A percentile compares a stretch with the other conserved stretches of the same genome.
Conservation (phyloP, 208 protist genomes). For the Zelonia costaricensis region DNA sequence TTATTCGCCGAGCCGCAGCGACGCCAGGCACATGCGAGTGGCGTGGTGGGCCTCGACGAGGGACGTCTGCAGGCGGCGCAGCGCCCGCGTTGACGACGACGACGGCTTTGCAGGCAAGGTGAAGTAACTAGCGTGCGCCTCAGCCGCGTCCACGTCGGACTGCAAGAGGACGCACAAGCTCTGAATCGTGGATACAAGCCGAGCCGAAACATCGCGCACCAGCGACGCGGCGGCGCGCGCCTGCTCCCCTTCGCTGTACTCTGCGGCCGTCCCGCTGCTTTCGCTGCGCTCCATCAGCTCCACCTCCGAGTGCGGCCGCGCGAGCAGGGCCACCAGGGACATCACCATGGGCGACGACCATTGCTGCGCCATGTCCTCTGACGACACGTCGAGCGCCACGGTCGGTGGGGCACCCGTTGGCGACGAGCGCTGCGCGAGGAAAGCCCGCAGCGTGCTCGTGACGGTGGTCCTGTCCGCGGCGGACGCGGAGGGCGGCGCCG, state of each 20-base stretch:
- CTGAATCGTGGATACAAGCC: conserved; percentile 2
- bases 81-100: conserved; percentile 24
- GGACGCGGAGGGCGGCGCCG: background rate
- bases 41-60: conserved; percentile 14
- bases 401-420: no score
- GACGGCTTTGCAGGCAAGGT: conserved; percentile 6
- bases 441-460: no score
- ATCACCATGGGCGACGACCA: conserved; percentile 17
- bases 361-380: background rate
- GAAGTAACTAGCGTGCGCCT: background rate
- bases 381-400: background rate
- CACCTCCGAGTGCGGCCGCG: background rate
- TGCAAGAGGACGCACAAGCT: conserved; percentile 21
- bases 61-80: conserved; percentile 27
- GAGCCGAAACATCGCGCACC: conserved; percentile 3
- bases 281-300: conserved; percentile 11
- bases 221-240: conserved; percentile 8
- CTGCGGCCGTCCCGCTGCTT: background rate
- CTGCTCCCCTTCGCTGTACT: background rate
- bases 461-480: no score
- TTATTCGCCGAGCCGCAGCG: conserved; percentile 9
- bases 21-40: conserved; percentile 8
- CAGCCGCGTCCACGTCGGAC: background rate
- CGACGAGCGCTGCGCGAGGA: no score
- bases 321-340: conserved; percentile 12